These are phyloP conservation scores for Amylostereum areolatum DNA, from an alignment of 1,284 basidiomycete genomes.

Conservation along the genomic window DNA sequence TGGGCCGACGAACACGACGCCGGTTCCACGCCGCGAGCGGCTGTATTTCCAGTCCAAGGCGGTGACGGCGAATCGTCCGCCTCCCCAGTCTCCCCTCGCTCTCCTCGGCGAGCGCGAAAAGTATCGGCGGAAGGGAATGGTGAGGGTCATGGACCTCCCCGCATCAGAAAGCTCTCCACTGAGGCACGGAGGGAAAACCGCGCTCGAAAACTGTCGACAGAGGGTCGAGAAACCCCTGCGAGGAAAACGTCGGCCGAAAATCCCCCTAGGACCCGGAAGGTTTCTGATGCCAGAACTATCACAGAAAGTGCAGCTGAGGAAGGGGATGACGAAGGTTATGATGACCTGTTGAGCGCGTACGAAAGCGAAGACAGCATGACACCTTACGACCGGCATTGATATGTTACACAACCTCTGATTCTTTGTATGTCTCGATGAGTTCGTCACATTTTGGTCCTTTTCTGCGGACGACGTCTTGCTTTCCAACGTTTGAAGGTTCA, in stretches of 20 bases:
- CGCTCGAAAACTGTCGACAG: conserved; percentile 20
- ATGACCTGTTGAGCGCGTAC: conserved; percentile 70
- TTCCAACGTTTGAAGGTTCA: too few relatives aligned
- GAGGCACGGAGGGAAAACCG: conserved; percentile 3
- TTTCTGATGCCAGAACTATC: conserved; percentile 20
- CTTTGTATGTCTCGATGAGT: too few relatives aligned
- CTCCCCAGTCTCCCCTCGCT: conserved; percentile 27
- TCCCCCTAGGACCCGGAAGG: conserved; percentile 33
- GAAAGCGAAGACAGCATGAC: conserved; percentile 51
- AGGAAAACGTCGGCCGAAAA: conserved; percentile 25
- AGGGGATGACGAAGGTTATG: conserved; percentile 74
- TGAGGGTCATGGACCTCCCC: conserved; percentile 14
- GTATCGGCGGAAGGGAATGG: conserved; percentile 32
- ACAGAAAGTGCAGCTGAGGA: conserved; percentile 61
- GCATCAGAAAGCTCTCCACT: conserved; percentile 31
- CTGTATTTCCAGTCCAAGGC: conserved; percentile 32
- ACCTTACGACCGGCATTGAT: background rate
- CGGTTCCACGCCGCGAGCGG: conserved; percentile 48
- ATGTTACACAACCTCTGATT: too few relatives aligned
- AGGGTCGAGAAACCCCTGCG: conserved; percentile 22
- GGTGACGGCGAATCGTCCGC: conserved; percentile 21
- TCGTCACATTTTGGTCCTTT: too few relatives aligned
- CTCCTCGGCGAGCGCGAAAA: conserved; percentile 38
- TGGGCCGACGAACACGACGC: conserved; percentile 49
- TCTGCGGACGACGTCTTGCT: too few relatives aligned